Base-by-base conservation (phyloP, 139 green algal species). In the Ulvella scutata region DNA sequence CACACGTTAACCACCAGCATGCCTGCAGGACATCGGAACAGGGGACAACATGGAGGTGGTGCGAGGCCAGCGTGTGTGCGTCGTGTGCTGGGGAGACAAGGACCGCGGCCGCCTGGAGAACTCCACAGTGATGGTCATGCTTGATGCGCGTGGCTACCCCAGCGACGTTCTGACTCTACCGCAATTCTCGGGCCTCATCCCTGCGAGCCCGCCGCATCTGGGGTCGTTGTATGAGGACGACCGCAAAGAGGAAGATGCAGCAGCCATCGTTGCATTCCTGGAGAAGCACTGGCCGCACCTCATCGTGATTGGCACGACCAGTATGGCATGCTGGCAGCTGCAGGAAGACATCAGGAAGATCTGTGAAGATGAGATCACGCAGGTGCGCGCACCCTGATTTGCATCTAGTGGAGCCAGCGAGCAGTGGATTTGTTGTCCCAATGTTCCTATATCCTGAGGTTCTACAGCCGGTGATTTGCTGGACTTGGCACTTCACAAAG, bases 281-380 rank as follows among this genome's bases (percentile, higher is more conserved):
- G 76, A 88, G 60, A 77, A 83, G 74, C 79, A 83, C 81, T 79
- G 83, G 76, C 92, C 92, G 9, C 88, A 96, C 76, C 86, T 89
- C 20, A 86, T 95, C 33, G 79, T 93, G 37, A 77, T 97, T 76
- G 92, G 87, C 37, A 82, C 74, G 6, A 67, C 74, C 17, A 76
- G 80, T 36, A 82, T 89, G 17, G 73, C 87, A 35, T 88, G 78
- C 39, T 37, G 75, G 31, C 62, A 84, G 51, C 82, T 98, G 76
- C 77, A 86, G 33, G 81, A 81, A 4, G 88, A 94, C 72, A 61
- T 96, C 35, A 38, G 76, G 9, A 72, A 62, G 40, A 80, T 95
- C 33, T 40, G 76, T 29, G 76, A 80, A 39, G 51, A 36, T 26
- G 51, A 67, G 51, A 36, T 67, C 51, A 67, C 51, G 17, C 51